These are phyloP conservation scores for Hymenoscyphus repandus DNA, from an alignment of 2,329 filamentous ascomycete genomes.

Conservation along the genomic window DNA sequence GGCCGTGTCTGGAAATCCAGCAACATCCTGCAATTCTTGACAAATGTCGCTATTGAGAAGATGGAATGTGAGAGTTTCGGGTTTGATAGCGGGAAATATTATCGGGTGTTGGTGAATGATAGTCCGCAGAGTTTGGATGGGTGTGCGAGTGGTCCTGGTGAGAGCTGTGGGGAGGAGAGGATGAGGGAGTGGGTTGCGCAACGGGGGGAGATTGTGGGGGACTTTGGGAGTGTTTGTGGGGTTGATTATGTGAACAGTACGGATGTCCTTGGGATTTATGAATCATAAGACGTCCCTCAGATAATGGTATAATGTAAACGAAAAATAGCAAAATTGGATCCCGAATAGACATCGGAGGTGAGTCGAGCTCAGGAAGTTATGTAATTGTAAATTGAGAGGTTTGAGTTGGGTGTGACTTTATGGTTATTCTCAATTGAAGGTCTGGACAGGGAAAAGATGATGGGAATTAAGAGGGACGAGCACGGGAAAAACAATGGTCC, in stretches of 20 bases:
- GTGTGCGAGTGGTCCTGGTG: conserved; percentile 45
- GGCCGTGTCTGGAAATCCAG: conserved; percentile 44
- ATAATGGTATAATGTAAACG: not conserved
- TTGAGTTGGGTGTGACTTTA: too few relatives aligned
- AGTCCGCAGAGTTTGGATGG: conserved; percentile 42
- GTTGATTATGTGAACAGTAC: conserved; percentile 25
- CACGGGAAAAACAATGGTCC: too few relatives aligned
- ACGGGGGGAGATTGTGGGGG: conserved; percentile 35
- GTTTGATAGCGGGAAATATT: conserved; percentile 39
- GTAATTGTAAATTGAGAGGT: too few relatives aligned
- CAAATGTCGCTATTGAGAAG: conserved; percentile 48
- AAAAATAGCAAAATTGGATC: too few relatives aligned
- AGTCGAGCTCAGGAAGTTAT: too few relatives aligned
- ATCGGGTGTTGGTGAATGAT: conserved; percentile 46
- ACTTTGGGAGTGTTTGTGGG: conserved; percentile 37
- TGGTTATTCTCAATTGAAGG: too few relatives aligned
- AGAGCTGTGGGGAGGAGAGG: conserved; percentile 33
- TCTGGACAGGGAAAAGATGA: too few relatives aligned
- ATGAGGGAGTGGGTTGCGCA: conserved; percentile 15
- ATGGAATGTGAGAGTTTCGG: conserved; percentile 47
- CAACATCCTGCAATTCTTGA: conserved; percentile 48
- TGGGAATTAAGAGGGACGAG: too few relatives aligned
- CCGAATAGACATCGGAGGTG: too few relatives aligned
- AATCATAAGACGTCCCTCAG: not conserved
- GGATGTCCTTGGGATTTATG: conserved; percentile 24